phyloP scores from a whole-genome alignment of 202 grass and related monocot species.

The Zoysia matrella region DNA sequence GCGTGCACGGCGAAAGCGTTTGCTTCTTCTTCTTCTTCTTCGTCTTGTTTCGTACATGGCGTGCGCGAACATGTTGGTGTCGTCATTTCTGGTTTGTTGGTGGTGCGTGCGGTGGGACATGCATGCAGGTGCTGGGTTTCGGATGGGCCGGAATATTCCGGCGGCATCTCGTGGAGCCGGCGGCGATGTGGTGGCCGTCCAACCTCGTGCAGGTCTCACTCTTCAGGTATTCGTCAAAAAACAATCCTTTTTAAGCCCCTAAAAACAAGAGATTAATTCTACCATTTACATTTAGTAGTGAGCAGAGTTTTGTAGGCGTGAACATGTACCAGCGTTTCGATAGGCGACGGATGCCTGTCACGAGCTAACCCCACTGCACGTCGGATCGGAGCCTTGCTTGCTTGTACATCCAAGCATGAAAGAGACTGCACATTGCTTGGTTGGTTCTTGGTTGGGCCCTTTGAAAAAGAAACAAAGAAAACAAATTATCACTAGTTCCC shows the following conservation, averaged over 20 bases:
- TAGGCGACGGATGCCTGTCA: constrained; percentile 7
- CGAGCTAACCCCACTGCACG: constrained; percentile 1
- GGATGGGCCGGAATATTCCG: constrained; percentile 97
- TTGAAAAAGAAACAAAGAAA: not conserved
- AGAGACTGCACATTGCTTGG: not conserved
- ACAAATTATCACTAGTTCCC: not conserved
- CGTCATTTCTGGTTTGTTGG: not conserved
- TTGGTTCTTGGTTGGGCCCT: not conserved
- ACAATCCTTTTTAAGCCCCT: too few species aligned
- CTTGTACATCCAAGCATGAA: constrained; percentile 34
- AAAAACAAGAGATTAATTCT: not conserved
- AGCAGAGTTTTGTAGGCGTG: too few species aligned
- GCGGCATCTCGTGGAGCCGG: constrained; percentile 37
- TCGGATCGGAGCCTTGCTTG: not conserved
- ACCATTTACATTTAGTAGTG: not conserved
- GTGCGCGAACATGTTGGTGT: too few species aligned
- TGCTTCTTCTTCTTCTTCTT: not conserved
- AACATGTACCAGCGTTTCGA: too few species aligned
- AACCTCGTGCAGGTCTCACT: too few species aligned
- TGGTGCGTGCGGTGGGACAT: not conserved
- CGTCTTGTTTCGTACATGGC: too few species aligned
- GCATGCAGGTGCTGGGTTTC: constrained; percentile 68
- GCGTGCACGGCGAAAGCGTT: constrained; percentile 2
- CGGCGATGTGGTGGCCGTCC: too few species aligned
- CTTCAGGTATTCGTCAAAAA: too few species aligned